Conservation (phyloP, 2,329 filamentous ascomycete species). For the Venturia effusa region DNA sequence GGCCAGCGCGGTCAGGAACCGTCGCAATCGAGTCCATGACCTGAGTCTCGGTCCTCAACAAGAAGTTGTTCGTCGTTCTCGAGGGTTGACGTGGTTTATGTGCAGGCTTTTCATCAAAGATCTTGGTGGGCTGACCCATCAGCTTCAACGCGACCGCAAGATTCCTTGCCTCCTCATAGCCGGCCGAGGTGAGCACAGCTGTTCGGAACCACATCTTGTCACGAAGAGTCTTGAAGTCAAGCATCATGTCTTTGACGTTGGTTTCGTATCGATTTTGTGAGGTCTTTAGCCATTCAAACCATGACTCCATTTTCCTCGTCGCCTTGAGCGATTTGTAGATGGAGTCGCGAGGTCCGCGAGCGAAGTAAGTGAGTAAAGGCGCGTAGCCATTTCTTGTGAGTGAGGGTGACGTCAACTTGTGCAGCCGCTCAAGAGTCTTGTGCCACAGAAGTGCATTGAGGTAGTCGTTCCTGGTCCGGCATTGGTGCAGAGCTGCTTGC, state of each 20-base stretch:
- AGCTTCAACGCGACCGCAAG: conserved; percentile 81
- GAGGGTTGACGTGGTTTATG: conserved; percentile 32
- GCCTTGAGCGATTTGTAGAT: conserved; percentile 59
- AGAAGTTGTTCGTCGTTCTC: conserved; percentile 44
- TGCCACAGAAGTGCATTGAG: conserved; percentile 77
- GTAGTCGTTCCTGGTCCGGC: conserved; percentile 70
- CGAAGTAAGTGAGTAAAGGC: conserved; percentile 62
- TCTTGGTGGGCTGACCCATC: conserved; percentile 56
- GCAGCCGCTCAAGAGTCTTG: conserved; percentile 67
- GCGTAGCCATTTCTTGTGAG: conserved; percentile 59
- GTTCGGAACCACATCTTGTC: conserved; percentile 99
- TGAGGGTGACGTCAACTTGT: conserved; percentile 47
- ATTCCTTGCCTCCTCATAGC: conserved; percentile 77
- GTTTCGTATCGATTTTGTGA: conserved; percentile 69
- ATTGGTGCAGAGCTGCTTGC: conserved; percentile 64
- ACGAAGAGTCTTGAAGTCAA: conserved; percentile 60
- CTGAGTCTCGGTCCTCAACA: conserved; percentile 74
- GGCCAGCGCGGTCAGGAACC: conserved; percentile 70
- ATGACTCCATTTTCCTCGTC: conserved; percentile 68
- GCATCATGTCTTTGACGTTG: conserved; percentile 64
- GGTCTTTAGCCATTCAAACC: conserved; percentile 75
- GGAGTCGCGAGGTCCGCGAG: conserved; percentile 57
- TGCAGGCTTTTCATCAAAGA: conserved; percentile 27
- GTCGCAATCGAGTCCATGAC: conserved; percentile 81
- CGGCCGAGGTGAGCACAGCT: conserved; percentile 80